A percentile compares a stretch with the other conserved stretches of the same genome.
Evolutionary conservation across 495 filamentous ascomycete genomes (phyloP).

Genomic region (Cercophora sp.): DNA sequence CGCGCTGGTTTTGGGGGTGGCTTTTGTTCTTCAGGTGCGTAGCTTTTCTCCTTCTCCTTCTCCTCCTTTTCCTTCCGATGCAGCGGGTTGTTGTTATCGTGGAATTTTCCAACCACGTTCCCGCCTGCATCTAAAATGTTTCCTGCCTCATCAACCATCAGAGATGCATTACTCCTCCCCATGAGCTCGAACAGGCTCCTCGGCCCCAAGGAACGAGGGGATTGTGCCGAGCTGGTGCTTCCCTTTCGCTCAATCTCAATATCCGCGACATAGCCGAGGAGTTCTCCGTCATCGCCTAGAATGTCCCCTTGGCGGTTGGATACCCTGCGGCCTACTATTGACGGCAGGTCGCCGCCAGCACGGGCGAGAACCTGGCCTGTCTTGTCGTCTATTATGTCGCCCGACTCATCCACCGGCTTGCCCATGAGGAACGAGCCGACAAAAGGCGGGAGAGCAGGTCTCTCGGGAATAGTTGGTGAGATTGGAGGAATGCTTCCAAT

Average conservation of each 20-base stretch:
- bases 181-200: conserved; percentile 36
- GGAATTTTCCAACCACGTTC: conserved; percentile 43
- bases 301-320: conserved; percentile 41
- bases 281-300: conserved; percentile 40
- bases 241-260: conserved; percentile 30
- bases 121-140: conserved; percentile 43
- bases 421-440: conserved; percentile 60
- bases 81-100: conserved; percentile 36
- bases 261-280: conserved; percentile 46
- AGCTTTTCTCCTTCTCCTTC: not conserved
- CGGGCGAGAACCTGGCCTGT: conserved; percentile 43
- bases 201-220: conserved; percentile 7
- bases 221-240: not conserved
- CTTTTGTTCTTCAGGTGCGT: not conserved
- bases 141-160: conserved; percentile 42
- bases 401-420: conserved; percentile 66
- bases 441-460: conserved; percentile 24
- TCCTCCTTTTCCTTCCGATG: conserved; percentile 22
- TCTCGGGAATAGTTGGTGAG: conserved; percentile 6
- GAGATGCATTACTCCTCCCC: conserved; percentile 27
- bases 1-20: conserved; percentile 2
- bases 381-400: conserved; percentile 68
- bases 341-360: conserved; percentile 43
- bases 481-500: conserved; percentile 26
- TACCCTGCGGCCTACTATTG: conserved; percentile 42